Conservation (phyloP, 495 filamentous ascomycete genomes). For the Xylaria grammica region DNA sequence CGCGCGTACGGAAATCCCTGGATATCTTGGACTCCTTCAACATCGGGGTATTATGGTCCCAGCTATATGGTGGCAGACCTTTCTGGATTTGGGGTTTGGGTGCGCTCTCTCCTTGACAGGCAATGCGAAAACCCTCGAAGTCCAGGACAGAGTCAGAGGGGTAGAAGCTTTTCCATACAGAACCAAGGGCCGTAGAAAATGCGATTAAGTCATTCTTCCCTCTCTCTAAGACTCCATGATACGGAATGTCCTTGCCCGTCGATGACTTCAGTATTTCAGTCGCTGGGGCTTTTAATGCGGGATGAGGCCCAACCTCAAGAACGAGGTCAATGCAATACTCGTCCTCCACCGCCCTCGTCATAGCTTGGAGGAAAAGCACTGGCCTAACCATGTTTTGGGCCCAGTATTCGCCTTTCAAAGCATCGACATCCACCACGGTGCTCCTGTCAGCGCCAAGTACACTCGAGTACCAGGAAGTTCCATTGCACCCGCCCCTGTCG, state of each 20-base stretch:
- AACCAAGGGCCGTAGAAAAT: no score
- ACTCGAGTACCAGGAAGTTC: no score
- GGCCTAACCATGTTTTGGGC: no score
- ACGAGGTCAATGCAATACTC: background rate
- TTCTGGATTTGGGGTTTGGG: no score
- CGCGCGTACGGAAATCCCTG: constrained; percentile 25
- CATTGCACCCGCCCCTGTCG: no score
- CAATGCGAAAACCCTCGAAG: no score
- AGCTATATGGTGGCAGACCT: constrained; percentile 55
- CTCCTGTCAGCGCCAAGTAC: no score
- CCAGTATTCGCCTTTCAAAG: background rate
- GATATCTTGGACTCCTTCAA: constrained; percentile 54
- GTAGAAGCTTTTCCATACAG: no score
- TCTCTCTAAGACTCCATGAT: constrained; percentile 26
- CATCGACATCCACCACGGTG: no score
- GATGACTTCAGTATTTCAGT: constrained; percentile 29
- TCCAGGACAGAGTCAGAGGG: no score
- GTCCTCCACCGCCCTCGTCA: background rate
- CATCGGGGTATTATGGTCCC: constrained; percentile 47
- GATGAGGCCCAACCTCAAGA: constrained; percentile 57
- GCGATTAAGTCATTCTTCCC: no score
- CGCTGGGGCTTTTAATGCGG: constrained; percentile 49
- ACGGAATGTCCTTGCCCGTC: constrained; percentile 23
- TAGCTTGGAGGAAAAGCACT: background rate
- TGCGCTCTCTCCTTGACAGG: no score